These are phyloP conservation scores for Celoporthe dispersa DNA, from an alignment of 2,329 filamentous ascomycete genomes.

Conservation along the genomic window DNA sequence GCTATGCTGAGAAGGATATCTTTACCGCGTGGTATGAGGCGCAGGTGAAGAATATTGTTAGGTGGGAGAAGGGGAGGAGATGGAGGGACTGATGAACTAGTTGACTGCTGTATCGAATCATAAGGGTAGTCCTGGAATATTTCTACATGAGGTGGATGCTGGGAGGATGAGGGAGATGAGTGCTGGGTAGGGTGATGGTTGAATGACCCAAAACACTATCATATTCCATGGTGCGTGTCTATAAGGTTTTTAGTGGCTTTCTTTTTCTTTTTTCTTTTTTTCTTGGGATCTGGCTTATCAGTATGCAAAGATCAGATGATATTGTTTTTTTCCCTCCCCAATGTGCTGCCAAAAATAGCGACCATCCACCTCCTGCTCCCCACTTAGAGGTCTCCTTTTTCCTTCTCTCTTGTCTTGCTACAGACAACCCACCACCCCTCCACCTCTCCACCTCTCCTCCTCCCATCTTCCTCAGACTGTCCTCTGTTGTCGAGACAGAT, in stretches of 20 bases:
- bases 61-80: conserved; percentile 45
- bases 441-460: not conserved
- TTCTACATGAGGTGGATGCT: not conserved
- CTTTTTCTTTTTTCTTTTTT: no score
- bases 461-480: no score
- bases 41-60: conserved; percentile 64
- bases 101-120: no score
- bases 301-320: not conserved
- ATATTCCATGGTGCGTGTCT: not conserved
- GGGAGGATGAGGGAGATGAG: no score
- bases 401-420: not conserved
- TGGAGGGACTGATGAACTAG: conserved; percentile 22
- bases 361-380: not conserved
- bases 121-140: no score
- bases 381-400: not conserved
- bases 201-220: not conserved
- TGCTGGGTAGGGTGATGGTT: no score
- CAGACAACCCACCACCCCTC: no score
- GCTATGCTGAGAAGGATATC: conserved; percentile 70
- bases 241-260: not conserved
- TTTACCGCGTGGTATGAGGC: conserved; percentile 70
- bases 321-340: not conserved
- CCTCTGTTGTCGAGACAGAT: not conserved
- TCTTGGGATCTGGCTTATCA: not conserved
- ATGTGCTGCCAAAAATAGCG: not conserved